A percentile compares a stretch with the other conserved stretches of the same genome.
These are phyloP conservation scores for Colletotrichum sp. DNA, from an alignment of 2,329 filamentous ascomycete species.

Conservation along the genomic window DNA sequence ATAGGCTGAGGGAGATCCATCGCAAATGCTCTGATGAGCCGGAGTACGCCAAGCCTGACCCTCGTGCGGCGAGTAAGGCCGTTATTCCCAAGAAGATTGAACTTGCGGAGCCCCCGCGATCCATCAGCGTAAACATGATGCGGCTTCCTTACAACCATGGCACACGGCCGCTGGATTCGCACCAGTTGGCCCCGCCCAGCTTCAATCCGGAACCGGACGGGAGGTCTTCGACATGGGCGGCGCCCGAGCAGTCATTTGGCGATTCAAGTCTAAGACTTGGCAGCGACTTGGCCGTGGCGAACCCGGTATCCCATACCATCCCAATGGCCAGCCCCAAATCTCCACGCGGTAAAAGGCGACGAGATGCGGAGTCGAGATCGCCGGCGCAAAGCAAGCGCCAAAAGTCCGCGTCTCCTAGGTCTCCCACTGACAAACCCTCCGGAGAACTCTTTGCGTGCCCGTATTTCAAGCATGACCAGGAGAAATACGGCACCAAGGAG, in stretches of 20 bases:
- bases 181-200: background rate
- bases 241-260: background rate
- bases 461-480: background rate
- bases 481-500: background rate
- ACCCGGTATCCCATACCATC: background rate
- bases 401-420: background rate
- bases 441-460: background rate
- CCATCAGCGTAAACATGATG: background rate
- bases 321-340: background rate
- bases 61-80: background rate
- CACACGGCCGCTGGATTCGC: background rate
- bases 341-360: background rate
- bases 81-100: background rate
- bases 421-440: background rate
- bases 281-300: background rate
- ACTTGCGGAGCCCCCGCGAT: rapidly evolving
- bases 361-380: background rate
- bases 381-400: background rate
- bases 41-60: background rate
- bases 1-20: background rate
- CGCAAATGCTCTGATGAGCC: background rate
- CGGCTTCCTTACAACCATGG: background rate
- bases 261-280: rapidly evolving
- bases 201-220: background rate
- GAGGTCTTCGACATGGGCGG: background rate